A percentile compares a stretch with the other conserved stretches of the same genome.
phyloP scores from a whole-genome alignment of 2,329 filamentous ascomycete genomes.

The Pyrenophora teres region DNA sequence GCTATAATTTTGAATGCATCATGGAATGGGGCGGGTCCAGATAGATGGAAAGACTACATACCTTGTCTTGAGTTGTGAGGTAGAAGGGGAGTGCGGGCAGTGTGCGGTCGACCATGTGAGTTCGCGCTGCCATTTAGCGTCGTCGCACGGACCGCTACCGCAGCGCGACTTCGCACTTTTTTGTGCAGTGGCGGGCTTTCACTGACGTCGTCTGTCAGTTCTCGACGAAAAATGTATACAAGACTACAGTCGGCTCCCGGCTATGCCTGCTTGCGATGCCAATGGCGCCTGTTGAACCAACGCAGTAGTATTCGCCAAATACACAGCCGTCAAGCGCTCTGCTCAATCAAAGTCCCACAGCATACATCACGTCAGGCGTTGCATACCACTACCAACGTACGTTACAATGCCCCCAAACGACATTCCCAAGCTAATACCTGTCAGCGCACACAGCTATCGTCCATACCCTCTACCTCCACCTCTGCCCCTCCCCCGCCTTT shows the following conservation, averaged over 20 bases:
- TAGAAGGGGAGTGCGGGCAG: slow-evolving; percentile 10
- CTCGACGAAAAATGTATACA: slow-evolving; percentile 21
- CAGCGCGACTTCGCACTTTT: slow-evolving; percentile 20
- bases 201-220: slow-evolving; percentile 14
- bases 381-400: slow-evolving; percentile 29
- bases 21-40: slow-evolving; percentile 19
- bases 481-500: slow-evolving; percentile 12
- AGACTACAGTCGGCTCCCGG: slow-evolving; percentile 16
- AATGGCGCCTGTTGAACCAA: slow-evolving; percentile 26
- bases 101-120: slow-evolving; percentile 24
- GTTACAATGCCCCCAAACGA: neutral
- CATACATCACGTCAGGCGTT: slow-evolving; percentile 24
- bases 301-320: slow-evolving; percentile 4
- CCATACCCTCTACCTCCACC: slow-evolving; percentile 4
- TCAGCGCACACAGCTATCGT: slow-evolving; percentile 22
- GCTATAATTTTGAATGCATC: slow-evolving; percentile 51
- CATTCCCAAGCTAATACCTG: slow-evolving; percentile 11
- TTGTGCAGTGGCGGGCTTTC: slow-evolving; percentile 10
- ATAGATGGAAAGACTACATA: slow-evolving; percentile 17
- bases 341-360: slow-evolving; percentile 12
- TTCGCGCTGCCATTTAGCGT: slow-evolving; percentile 20
- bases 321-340: slow-evolving; percentile 6
- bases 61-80: slow-evolving; percentile 18
- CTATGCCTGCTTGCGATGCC: slow-evolving; percentile 33
- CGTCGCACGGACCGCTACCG: slow-evolving; percentile 17